phyloP scores from a whole-genome alignment of 2,329 filamentous ascomycete genomes.

The Xylaria sp. region DNA sequence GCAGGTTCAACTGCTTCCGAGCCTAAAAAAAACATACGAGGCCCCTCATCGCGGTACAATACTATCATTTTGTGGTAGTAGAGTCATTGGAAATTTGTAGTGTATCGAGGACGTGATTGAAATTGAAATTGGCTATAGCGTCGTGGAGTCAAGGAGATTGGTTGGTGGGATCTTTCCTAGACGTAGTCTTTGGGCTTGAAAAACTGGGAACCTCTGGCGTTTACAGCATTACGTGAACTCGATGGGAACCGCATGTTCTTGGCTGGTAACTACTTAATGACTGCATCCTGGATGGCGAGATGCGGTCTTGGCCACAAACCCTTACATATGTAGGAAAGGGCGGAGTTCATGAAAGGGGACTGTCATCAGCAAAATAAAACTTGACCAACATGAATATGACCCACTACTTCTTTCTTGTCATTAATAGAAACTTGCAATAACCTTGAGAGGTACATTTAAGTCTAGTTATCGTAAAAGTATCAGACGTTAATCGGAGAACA shows the following conservation, averaged over 20 bases:
- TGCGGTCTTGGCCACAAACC: background rate
- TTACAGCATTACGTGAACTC: background rate
- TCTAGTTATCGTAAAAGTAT: background rate
- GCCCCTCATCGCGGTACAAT: background rate
- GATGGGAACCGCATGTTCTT: background rate
- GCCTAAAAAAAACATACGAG: constrained; percentile 8
- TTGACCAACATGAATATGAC: background rate
- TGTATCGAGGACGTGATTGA: background rate
- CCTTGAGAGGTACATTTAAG: too few relatives aligned
- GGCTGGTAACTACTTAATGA: background rate
- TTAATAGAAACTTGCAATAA: background rate
- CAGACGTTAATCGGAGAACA: background rate
- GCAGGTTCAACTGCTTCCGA: constrained; percentile 64
- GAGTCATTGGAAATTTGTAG: background rate
- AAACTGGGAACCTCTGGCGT: background rate
- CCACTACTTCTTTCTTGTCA: background rate
- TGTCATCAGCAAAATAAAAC: background rate
- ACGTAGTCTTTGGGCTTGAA: background rate
- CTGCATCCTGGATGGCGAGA: background rate
- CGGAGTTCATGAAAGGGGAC: background rate
- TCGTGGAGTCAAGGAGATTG: background rate
- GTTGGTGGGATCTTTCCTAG: background rate
- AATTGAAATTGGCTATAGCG: background rate
- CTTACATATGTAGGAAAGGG: background rate
- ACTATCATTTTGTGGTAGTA: background rate